Evolutionary conservation across 257 asterid genomes (phyloP).

Genomic region (Misopates orontium): DNA sequence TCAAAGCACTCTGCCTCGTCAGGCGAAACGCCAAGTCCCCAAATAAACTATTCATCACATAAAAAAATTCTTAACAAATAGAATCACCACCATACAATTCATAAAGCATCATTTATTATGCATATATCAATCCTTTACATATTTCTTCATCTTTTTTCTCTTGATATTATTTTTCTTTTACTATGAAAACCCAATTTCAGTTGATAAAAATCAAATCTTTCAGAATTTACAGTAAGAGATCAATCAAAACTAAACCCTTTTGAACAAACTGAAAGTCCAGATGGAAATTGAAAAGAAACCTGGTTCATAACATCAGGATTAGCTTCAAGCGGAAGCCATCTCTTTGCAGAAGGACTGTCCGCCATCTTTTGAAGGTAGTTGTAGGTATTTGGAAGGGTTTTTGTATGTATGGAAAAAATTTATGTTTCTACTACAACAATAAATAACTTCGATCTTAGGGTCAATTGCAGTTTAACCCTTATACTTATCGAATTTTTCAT

Average conservation of each 20-base stretch:
- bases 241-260: too few species aligned
- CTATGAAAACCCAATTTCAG: neutral
- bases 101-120: neutral
- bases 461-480: neutral
- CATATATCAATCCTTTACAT: neutral
- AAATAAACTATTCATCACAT: conserved; percentile 62
- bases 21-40: conserved; percentile 87
- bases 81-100: conserved; percentile 8
- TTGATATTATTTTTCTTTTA: neutral
- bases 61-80: neutral
- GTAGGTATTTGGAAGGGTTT: neutral
- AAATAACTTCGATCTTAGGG: neutral
- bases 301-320: conserved; percentile 96
- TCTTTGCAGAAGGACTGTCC: conserved; percentile 51
- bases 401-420: neutral
- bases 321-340: conserved; percentile 99
- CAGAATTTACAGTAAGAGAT: neutral
- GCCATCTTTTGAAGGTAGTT: conserved; percentile 43
- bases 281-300: conserved; percentile 38
- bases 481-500: neutral
- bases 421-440: neutral
- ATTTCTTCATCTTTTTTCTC: conserved; percentile 3
- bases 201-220: neutral
- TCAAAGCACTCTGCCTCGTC: conserved; percentile 84
- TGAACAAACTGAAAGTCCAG: neutral